Evolutionary conservation across 1,284 basidiomycete species (phyloP), one percentile per base, ranked within the genome.

Genomic region (Phlebopus sp.): DNA sequence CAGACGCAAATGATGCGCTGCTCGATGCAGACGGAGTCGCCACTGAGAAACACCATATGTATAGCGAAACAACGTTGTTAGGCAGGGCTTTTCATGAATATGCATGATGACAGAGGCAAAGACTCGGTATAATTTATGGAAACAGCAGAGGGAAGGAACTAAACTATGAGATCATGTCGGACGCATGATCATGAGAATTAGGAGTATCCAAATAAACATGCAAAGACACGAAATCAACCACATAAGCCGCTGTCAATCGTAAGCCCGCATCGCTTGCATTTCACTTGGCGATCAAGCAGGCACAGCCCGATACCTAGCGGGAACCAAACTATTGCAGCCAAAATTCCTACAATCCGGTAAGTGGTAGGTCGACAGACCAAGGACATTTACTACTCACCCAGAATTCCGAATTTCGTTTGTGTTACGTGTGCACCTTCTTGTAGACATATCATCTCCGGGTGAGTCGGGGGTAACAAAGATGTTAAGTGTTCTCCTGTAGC

Each of bases 281-380:
- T 76, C 34, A 86, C 80, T 44, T 73, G 70, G 41, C 83, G 74
- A 62, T 91, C 88, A 14, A 91, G 70, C 13, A 91, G 62, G 59
- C 89, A 90, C 5, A 85, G 68, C 2, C 78, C 85, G 37, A 91
- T 74, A 5, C 88, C 88, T 0, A 90, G 66, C 1, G 88, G 88
- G 69, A 91, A 91, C 86, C 88, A 91, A 53, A 91, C 71, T 19
- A 91, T 69, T 3, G 88, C 88, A 11, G 85, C 84, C 15, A 91
- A 68, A 21, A 91, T 66, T 50, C 87, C 86, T 87, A 52, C 14
- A 48, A 41, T 43, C 39, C 27, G 14, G 18, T 7, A 25, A 27
- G 29, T 13, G 34, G 37, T 15, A 30, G n/a, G 42, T 39, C 5
- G 3, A 34, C 25, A 19, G 27, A 19, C 29, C 36, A 23, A 18